Conservation (phyloP, 306 rosid genomes). For the Prunus campanulata region DNA sequence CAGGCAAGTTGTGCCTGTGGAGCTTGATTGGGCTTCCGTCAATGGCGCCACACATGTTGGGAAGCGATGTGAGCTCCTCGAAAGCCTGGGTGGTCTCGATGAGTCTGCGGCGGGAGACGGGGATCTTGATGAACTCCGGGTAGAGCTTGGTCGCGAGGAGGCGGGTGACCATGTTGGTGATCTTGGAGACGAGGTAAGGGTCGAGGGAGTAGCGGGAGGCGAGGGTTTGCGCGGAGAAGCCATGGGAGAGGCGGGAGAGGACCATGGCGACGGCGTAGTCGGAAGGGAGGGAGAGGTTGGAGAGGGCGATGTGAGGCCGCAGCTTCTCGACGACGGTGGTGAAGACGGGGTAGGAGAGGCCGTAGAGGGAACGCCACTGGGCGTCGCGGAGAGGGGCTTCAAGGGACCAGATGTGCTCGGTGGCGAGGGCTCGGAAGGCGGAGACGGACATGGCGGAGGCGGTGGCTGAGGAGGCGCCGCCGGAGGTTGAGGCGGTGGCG, state of each 20-base stretch:
- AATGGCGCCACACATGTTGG: constrained; percentile 91
- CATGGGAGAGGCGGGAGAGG: constrained; percentile 86
- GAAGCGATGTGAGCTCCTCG: constrained; percentile 79
- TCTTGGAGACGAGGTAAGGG: constrained; percentile 88
- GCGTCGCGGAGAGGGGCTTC: constrained; percentile 92
- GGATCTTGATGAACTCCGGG: constrained; percentile 82
- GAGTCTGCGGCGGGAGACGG: constrained; percentile 68
- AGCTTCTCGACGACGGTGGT: constrained; percentile 89
- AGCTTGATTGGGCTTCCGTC: constrained; percentile 69
- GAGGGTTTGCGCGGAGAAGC: constrained; percentile 63
- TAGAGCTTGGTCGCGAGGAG: constrained; percentile 89
- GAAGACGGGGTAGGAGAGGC: constrained; percentile 83
- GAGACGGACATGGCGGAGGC: constrained; percentile 69
- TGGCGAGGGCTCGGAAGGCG: constrained; percentile 87
- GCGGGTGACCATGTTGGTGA: constrained; percentile 95
- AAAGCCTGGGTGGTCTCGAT: constrained; percentile 74
- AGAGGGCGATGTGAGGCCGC: constrained; percentile 75
- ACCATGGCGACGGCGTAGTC: constrained; percentile 95
- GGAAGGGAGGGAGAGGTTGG: constrained; percentile 85
- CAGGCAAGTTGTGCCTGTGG: constrained; percentile 32
- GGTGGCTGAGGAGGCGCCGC: constrained; percentile 18
- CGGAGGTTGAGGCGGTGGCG: constrained; percentile 14
- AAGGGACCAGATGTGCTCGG: constrained; percentile 95
- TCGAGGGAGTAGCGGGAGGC: constrained; percentile 82
- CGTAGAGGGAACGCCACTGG: constrained; percentile 89